phyloP scores from a whole-genome alignment of 148 eudicot species.

The Rheum nobile region DNA sequence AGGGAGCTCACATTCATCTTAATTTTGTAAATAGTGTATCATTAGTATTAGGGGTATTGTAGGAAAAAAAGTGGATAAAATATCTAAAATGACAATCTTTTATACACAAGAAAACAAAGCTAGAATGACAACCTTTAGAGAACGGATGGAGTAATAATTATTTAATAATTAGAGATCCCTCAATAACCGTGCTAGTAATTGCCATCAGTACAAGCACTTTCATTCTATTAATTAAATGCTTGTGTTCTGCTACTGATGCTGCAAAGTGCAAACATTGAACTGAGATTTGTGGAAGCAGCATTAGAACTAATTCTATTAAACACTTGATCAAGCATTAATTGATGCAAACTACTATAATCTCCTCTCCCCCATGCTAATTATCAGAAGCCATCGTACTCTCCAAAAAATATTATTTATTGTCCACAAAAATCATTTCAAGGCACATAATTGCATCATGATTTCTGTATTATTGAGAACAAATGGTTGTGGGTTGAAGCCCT shows the following conservation, averaged over 20 bases:
- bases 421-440: neutral
- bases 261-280: neutral
- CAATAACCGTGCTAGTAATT: neutral
- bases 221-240: neutral
- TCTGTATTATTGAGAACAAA: neutral
- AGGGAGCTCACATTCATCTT: too few species aligned
- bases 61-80: too few species aligned
- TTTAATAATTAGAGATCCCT: neutral
- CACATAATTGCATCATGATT: constrained; percentile 2
- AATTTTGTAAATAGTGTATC: too few species aligned
- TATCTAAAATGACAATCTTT: too few species aligned
- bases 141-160: too few species aligned
- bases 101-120: too few species aligned
- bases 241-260: neutral
- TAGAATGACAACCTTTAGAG: too few species aligned
- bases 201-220: neutral
- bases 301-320: neutral
- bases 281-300: neutral
- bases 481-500: neutral
- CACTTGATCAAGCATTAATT: neutral
- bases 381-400: neutral
- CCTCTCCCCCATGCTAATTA: neutral
- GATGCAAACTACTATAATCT: neutral
- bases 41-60: too few species aligned
- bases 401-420: neutral